Conservation (phyloP, 1,139 yeast species). For the Pichia sp. region DNA sequence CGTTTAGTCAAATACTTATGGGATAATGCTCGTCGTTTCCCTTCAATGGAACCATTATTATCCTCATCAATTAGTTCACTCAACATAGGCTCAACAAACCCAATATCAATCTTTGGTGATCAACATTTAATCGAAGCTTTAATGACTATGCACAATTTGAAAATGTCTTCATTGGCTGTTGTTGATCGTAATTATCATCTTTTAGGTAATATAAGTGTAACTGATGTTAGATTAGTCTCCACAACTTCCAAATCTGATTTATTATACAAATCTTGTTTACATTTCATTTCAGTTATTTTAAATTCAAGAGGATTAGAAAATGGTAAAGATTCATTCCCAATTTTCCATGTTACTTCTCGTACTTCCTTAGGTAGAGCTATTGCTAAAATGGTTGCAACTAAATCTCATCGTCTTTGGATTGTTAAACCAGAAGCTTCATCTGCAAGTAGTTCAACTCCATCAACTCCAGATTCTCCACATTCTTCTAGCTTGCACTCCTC, state of each 20-base stretch:
- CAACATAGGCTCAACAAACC: constrained; percentile 66
- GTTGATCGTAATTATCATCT: constrained; percentile 74
- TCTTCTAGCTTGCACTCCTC: constrained; percentile 4
- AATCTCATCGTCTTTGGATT: constrained; percentile 91
- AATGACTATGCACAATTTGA: constrained; percentile 76
- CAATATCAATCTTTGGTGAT: constrained; percentile 82
- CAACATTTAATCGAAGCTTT: constrained; percentile 85
- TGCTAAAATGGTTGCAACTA: constrained; percentile 94
- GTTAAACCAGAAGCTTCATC: constrained; percentile 53
- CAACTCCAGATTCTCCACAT: constrained; percentile 15
- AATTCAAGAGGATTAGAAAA: constrained; percentile 88
- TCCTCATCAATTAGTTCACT: constrained; percentile 65
- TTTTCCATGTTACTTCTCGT: constrained; percentile 82
- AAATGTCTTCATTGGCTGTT: constrained; percentile 93
- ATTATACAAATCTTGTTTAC: constrained; percentile 78
- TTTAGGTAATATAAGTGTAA: constrained; percentile 90
- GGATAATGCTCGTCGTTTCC: constrained; percentile 90
- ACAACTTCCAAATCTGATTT: constrained; percentile 81
- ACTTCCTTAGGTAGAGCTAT: constrained; percentile 85
- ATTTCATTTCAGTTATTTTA: constrained; percentile 82
- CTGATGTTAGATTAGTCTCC: constrained; percentile 87
- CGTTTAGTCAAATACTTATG: constrained; percentile 78
- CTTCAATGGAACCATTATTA: constrained; percentile 70
- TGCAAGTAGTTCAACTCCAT: constrained; percentile 15
- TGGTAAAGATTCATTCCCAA: constrained; percentile 96